Evolutionary conservation across 257 asterid species (phyloP).

Genomic region (Penstemon barbatus): DNA sequence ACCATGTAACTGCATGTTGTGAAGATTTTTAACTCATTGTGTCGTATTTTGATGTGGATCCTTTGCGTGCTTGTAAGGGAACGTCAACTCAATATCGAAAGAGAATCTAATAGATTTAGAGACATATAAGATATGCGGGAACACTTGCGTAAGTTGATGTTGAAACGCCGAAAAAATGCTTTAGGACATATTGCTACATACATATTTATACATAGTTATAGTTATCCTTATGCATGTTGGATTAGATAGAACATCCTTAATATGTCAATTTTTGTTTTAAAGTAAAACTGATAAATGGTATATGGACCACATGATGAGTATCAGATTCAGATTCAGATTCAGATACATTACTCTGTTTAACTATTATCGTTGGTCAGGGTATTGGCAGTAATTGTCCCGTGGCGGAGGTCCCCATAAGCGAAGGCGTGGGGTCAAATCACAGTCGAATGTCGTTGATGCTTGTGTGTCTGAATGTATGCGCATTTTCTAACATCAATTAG

Average conservation of each 20-base stretch:
- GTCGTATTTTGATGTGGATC: not conserved
- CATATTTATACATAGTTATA: no score
- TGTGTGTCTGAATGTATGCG: no score
- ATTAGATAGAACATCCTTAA: slow-evolving; percentile 8
- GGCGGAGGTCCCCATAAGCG: no score
- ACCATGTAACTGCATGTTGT: no score
- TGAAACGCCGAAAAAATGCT: slow-evolving; percentile 7
- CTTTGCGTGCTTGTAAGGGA: not conserved
- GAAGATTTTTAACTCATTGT: no score
- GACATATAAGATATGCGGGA: not conserved
- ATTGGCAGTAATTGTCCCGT: no score
- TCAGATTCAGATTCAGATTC: not conserved
- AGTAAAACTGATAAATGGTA: not conserved
- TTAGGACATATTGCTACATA: not conserved
- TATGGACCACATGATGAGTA: not conserved
- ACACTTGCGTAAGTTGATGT: slow-evolving; percentile 18
- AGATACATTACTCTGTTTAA: no score
- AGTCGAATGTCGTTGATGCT: no score
- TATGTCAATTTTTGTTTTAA: not conserved
- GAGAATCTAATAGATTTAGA: slow-evolving; percentile 16
- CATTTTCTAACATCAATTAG: no score
- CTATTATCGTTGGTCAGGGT: no score
- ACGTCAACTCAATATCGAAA: slow-evolving; percentile 31
- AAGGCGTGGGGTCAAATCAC: no score
- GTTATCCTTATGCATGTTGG: slow-evolving; percentile 7